Percentiles rank a stretch among this genome's conserved stretches.
These are phyloP conservation scores for Debaryomycetaceae sp. DNA, from an alignment of 1,139 yeast genomes.

Conservation along the genomic window DNA sequence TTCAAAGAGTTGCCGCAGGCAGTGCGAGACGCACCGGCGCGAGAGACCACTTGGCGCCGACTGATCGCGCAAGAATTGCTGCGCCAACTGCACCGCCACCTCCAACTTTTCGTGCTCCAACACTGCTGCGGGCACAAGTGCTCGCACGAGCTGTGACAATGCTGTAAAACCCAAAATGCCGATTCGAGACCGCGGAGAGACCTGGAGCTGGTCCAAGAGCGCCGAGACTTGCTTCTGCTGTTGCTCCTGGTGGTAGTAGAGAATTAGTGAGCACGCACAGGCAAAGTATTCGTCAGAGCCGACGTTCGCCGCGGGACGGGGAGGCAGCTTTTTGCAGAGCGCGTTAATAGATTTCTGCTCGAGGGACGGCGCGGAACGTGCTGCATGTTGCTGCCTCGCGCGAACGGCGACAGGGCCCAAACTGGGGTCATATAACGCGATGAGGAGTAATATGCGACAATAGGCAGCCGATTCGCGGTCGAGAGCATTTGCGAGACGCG, in stretches of 20 bases:
- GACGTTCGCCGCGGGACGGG: too few species aligned
- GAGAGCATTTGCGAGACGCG: not conserved
- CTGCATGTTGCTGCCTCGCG: constrained; percentile 6
- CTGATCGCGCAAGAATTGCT: too few species aligned
- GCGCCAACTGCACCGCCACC: too few species aligned
- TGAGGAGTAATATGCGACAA: not conserved
- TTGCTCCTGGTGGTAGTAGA: not conserved
- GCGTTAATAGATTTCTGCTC: not conserved
- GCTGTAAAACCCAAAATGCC: not conserved
- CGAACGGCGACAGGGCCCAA: not conserved
- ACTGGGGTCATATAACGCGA: not conserved
- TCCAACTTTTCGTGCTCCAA: too few species aligned
- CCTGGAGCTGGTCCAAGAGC: too few species aligned
- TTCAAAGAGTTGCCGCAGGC: too few species aligned
- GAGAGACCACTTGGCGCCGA: too few species aligned
- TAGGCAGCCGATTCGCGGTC: too few species aligned
- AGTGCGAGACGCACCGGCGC: too few species aligned
- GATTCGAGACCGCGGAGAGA: too few species aligned
- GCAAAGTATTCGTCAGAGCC: not conserved
- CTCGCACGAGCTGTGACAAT: not conserved
- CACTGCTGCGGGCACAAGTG: too few species aligned
- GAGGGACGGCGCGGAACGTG: not conserved
- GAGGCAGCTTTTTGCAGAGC: not conserved
- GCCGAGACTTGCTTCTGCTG: too few species aligned
- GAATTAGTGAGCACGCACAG: not conserved